A percentile compares a stretch with the other conserved stretches of the same genome.
These are phyloP conservation scores for Fraxinus cuspidata DNA, from an alignment of 257 asterid species.

Conservation along the genomic window DNA sequence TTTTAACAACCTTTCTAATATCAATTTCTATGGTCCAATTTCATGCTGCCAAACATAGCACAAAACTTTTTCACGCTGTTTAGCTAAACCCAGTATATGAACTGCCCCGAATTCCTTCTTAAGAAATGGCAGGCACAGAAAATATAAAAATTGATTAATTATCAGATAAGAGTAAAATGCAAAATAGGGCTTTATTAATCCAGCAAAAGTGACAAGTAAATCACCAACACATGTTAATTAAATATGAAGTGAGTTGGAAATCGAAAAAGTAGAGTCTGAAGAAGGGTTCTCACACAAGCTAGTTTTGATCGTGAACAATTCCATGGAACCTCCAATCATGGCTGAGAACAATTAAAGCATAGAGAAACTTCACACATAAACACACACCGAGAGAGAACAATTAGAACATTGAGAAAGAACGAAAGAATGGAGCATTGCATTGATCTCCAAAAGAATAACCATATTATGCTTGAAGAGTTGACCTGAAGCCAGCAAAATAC, in stretches of 20 bases:
- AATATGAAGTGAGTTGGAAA: neutral
- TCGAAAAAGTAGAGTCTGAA: conserved; percentile 25
- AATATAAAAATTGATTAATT: neutral
- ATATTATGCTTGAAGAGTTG: conserved; percentile 21
- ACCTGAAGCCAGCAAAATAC: conserved; percentile 97
- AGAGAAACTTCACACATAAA: no score
- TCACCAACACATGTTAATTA: no score
- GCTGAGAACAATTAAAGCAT: conserved; percentile 35
- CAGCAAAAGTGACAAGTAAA: neutral
- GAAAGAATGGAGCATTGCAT: neutral
- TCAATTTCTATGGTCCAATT: conserved; percentile 15
- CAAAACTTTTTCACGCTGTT: neutral
- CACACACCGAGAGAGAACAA: neutral
- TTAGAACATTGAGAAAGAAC: neutral
- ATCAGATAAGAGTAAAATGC: neutral
- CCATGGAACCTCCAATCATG: conserved; percentile 86
- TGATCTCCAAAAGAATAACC: neutral
- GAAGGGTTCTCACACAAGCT: conserved; percentile 82
- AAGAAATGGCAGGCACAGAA: neutral
- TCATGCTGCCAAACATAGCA: neutral
- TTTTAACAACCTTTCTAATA: conserved; percentile 10
- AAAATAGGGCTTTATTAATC: neutral
- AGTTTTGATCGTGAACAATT: conserved; percentile 89
- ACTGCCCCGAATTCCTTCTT: neutral
- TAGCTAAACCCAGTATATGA: neutral